Base-by-base conservation (phyloP, 225 moss, liverwort and hornwort genomes). In the Marchantia polymorpha region DNA sequence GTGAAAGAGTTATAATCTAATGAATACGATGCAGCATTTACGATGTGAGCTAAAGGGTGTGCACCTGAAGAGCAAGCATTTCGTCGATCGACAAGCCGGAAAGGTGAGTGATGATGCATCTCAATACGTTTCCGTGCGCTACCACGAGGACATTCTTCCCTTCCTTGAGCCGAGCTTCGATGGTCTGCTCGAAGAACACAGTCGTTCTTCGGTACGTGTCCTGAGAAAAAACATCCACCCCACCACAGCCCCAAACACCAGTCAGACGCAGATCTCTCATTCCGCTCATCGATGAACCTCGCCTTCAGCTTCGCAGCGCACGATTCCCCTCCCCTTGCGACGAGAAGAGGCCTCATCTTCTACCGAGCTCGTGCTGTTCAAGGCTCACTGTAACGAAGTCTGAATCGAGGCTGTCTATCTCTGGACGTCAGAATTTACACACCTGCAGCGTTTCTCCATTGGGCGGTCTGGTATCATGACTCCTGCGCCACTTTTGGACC, bases 391-490 rank as follows among this genome's bases (percentile, higher is more conserved):
- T n/a, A n/a, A n/a, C n/a, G n/a, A n/a, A n/a, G n/a, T n/a, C n/a
- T n/a, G 39, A 39, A 39, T 39, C 5, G 39, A 39, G 39, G 2
- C 39, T 39, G 39, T 39, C 39, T 39, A 5, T 39, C 39, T 39
- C 39, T 39, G 39, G 39, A 39, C 39, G 39, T 39, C 39, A 2
- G 39, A 39, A 5, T 2, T 39, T 29, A 56, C 17, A 52, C 78
- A 93, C 95, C 89, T 96, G 91, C 87, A 96, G 90, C 76, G 93
- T 96, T 87, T 96, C 95, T 70, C 95, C 95, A 78, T 92, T 88
- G 27, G 95, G 93, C 69, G 95, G 95, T 83, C 93, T 85, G 0
- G 95, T 96, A 74, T 96, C 93, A 58, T 91, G 85, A 80, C 95
- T 96, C 83, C 95, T 89, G 73, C 95, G 90, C 95, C 95, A 96